phyloP scores from a whole-genome alignment of 2,329 filamentous ascomycete genomes.

The Phaeoacremonium minimum region DNA sequence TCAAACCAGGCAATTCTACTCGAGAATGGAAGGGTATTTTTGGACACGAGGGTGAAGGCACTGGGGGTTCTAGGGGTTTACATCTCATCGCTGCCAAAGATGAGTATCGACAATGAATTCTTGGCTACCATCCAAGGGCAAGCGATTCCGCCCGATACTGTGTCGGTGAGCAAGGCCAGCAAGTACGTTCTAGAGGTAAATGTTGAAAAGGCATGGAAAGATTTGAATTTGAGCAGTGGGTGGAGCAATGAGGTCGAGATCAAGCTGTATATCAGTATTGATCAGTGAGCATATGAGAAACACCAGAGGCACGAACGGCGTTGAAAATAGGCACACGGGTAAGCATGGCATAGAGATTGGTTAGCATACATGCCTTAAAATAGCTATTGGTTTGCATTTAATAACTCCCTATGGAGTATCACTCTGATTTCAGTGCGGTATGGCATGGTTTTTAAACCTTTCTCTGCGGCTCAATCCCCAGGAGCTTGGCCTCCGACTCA shows the following conservation, averaged over 20 bases:
- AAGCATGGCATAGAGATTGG: no score
- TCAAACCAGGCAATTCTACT: slow-evolving; percentile 52
- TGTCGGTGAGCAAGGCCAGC: slow-evolving; percentile 50
- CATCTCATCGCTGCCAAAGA: slow-evolving; percentile 61
- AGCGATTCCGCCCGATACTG: slow-evolving; percentile 63
- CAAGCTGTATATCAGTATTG: slow-evolving; percentile 51
- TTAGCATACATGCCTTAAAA: no score
- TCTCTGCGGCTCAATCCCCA: slow-evolving; percentile 26
- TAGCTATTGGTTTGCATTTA: no score
- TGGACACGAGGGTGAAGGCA: slow-evolving; percentile 73
- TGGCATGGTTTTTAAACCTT: no score
- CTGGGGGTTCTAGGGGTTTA: slow-evolving; percentile 75
- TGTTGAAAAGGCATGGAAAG: slow-evolving; percentile 70
- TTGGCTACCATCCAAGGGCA: slow-evolving; percentile 71
- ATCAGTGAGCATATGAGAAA: slow-evolving; percentile 14
- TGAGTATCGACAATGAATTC: slow-evolving; percentile 60
- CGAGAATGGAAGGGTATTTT: slow-evolving; percentile 55
- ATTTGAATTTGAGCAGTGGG: slow-evolving; percentile 62
- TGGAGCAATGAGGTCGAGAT: slow-evolving; percentile 80
- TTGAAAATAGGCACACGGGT: no score
- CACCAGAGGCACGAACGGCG: no score
- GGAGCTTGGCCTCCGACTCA: slow-evolving; percentile 28
- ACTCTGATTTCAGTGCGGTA: no score
- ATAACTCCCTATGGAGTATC: no score
- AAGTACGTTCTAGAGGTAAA: slow-evolving; percentile 71